phyloP scores from a whole-genome alignment of 139 green algal species.

The Tetraselmis chui region DNA sequence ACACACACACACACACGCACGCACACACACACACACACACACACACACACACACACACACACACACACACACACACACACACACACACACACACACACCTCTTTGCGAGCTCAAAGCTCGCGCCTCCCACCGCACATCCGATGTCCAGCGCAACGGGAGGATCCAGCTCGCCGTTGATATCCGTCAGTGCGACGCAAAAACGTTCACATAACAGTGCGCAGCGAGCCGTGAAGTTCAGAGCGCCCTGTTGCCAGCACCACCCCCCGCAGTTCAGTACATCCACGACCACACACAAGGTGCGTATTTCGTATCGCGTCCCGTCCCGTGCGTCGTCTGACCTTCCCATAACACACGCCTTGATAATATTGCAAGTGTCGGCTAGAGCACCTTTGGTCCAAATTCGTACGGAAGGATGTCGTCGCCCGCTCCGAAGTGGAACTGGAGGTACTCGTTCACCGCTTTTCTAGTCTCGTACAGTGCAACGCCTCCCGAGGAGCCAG shows the following conservation, averaged over 20 bases:
- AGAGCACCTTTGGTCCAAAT: slow-evolving; percentile 24
- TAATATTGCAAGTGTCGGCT: too few relatives aligned
- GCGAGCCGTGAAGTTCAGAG: slow-evolving; percentile 23
- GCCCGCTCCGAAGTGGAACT: slow-evolving; percentile 41
- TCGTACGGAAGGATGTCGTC: slow-evolving; percentile 40
- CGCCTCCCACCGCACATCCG: slow-evolving; percentile 17
- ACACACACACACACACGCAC: too few relatives aligned
- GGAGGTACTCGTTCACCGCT: slow-evolving; percentile 48
- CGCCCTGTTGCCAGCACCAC: too few relatives aligned
- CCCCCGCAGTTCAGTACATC: too few relatives aligned
- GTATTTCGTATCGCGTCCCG: too few relatives aligned
- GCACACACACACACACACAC: too few relatives aligned
- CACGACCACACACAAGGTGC: too few relatives aligned
- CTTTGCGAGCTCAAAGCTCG: slow-evolving; percentile 16
- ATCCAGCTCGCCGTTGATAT: slow-evolving; percentile 22
- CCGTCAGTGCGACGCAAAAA: slow-evolving; percentile 22
- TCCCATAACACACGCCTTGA: too few relatives aligned
- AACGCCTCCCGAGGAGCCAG: not conserved
- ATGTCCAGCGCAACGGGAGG: slow-evolving; percentile 20
- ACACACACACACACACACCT: too few relatives aligned
- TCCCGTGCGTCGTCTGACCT: too few relatives aligned
- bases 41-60: too few relatives aligned
- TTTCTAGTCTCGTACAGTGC: slow-evolving; percentile 38
- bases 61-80: too few relatives aligned
- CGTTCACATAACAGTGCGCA: slow-evolving; percentile 32